Evolutionary conservation across 768 basidiomycete genomes (phyloP).

Genomic region (Naganishia antarctica): DNA sequence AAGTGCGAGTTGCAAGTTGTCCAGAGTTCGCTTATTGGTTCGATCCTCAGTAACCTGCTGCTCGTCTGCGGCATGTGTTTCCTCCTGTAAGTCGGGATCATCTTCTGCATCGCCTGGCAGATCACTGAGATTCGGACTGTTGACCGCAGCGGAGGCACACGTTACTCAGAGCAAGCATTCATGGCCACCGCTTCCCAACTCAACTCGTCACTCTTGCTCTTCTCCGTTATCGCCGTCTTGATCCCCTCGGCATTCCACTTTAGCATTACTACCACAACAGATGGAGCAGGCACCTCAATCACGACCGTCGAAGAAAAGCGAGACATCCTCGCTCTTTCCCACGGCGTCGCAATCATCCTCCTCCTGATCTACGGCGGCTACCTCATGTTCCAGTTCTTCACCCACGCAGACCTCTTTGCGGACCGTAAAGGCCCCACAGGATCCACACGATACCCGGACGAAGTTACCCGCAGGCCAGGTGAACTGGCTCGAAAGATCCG

Average conservation of each 20-base stretch:
- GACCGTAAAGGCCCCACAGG: conserved; percentile 31
- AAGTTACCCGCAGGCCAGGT: conserved; percentile 30
- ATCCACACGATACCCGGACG: conserved; percentile 39
- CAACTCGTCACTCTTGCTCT: conserved; percentile 48
- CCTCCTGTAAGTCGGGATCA: conserved; percentile 29
- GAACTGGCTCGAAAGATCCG: conserved; percentile 3
- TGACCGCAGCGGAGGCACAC: conserved; percentile 51
- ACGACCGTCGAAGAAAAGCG: conserved; percentile 51
- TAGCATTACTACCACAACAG: conserved; percentile 30
- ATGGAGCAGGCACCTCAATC: conserved; percentile 42
- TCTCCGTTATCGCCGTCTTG: conserved; percentile 50
- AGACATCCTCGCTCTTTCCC: conserved; percentile 54
- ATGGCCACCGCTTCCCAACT: conserved; percentile 55
- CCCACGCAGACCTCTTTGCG: conserved; percentile 42
- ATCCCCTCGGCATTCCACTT: conserved; percentile 50
- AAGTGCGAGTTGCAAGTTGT: conserved; percentile 55
- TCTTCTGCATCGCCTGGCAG: no score
- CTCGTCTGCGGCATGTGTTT: conserved; percentile 50
- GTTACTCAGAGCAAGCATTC: conserved; percentile 57
- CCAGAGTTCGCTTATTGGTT: conserved; percentile 57
- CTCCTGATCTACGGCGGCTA: conserved; percentile 53
- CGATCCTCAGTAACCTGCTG: conserved; percentile 53
- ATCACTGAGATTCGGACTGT: conserved; percentile 30
- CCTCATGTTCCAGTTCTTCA: conserved; percentile 58
- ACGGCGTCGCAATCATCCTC: conserved; percentile 55